Evolutionary conservation across 1,139 yeast species (phyloP), one percentile per base, ranked within the genome.

Genomic region (Kurtzmaniella quercitrusa): DNA sequence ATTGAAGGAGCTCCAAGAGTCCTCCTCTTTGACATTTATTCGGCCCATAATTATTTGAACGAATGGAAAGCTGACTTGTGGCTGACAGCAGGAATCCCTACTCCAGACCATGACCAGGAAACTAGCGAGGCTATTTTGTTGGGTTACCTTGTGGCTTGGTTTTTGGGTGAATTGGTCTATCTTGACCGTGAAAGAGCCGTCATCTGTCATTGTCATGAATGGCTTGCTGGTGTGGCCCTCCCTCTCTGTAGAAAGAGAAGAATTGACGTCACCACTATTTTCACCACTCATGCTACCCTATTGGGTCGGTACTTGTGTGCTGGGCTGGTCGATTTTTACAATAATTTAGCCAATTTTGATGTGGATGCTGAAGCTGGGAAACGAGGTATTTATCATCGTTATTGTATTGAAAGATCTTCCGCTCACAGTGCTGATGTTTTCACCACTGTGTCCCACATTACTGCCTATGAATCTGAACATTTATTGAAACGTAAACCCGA

Each of bases 351-450:
- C 54, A 75, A 82, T 59, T 91, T 93, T 61, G 98, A 93, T 59
- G 97, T 91, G 41, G 98, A 93, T 63, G 91, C 94, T 31, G 98
- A 93, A 66, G 98, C 98, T 10, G 98, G 98, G 17, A 91, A 90
- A 66, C 75, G 98, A 55, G 98, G 98, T 44, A 93, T 93, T 54
- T 93, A 93, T 66, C 98, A 93, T 62, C 79, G 98, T 52, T 93
- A 93, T 66, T 93, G 98, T 65, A 86, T 93, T 52, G 98, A 93
- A 68, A 79, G 98, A 47, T 90, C 96, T 2, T 97, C 98, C 7
- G 91, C 97, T 17, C 98, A 93, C 61, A 79, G 94, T 10, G 90
- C 96, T 14, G 98, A 93, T 65, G 98, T 93, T 25, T 93, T 93
- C 72, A 93, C 98, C 38, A 93, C 98, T 0, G 98, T 93, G 14